Conservation (phyloP, 441 rosid species). For the Adansonia madagascariensis region DNA sequence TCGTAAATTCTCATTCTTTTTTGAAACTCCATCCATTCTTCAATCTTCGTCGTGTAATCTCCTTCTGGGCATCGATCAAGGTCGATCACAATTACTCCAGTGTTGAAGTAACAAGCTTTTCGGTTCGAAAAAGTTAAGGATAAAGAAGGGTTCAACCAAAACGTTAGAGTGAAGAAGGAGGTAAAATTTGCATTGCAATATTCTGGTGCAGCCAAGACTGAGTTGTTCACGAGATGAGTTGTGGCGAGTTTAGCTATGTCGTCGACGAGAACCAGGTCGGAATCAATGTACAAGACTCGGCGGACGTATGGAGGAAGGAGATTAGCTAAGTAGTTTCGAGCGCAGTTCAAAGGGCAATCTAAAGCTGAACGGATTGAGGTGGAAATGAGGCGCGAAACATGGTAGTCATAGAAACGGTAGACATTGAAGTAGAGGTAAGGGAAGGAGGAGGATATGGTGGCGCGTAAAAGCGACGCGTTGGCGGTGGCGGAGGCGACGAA, state of each 20-base stretch:
- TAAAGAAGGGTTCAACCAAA: conserved; percentile 4
- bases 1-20: conserved; percentile 8
- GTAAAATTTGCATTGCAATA: conserved; percentile 13
- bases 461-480: conserved; percentile 52
- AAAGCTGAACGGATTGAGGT: conserved; percentile 87
- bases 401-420: conserved; percentile 60
- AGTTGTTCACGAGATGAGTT: neutral
- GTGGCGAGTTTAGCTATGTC: conserved; percentile 15
- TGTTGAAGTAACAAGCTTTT: conserved; percentile 81
- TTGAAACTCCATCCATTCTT: conserved; percentile 17
- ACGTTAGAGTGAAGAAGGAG: neutral
- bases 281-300: conserved; percentile 9
- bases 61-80: conserved; percentile 77
- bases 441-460: conserved; percentile 67
- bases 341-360: conserved; percentile 71
- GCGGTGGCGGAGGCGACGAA: conserved; percentile 75
- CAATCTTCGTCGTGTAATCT: conserved; percentile 6
- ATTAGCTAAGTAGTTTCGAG: conserved; percentile 10
- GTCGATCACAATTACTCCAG: conserved; percentile 96
- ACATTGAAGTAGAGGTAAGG: conserved; percentile 73
- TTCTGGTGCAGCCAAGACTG: conserved; percentile 16
- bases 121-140: conserved; percentile 27
- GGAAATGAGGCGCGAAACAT: conserved; percentile 74
- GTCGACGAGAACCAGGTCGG: conserved; percentile 15
- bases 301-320: conserved; percentile 1